Base-by-base conservation (phyloP, 2,329 filamentous ascomycete genomes). In the Arthrobotrys entomopaga region DNA sequence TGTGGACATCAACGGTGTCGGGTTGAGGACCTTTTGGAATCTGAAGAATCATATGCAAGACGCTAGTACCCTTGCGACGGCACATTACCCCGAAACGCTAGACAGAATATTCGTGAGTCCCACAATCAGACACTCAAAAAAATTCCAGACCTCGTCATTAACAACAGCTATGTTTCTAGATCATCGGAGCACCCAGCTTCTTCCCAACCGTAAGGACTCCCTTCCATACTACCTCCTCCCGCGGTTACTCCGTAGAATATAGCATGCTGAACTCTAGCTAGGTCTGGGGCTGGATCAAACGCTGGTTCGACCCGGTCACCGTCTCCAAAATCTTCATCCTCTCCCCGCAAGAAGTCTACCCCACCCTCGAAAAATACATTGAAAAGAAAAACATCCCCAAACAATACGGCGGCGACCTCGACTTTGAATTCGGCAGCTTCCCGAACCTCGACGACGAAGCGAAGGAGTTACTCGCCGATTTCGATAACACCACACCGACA, bases 291-390 rank as follows among this genome's bases (percentile, higher is more conserved):
- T 97, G 93, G 92, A 87, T 96, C 82, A 96, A 96, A 85, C 90
- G 91, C 79, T 97, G 93, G 93, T 97, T 97, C 80, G 91, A 93
- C 83, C 93, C 93, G 5, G 92, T 93, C 76, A 97, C 94, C 38
- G 91, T 93, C 2, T 95, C 92, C 79, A 98, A 98, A 84, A 97
- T 98, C 81, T 97, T 96, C 81, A 95, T 98, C 78, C 87, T 98
- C 64, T 85, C 86, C 54, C 84, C 87, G 7, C 80, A 87, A 65
- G 92, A 96, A 81, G 90, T 96, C 61, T 87, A 89, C 77, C 84
- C 89, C 15, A 94, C 92, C 1, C 87, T 98, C 24, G 87, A 89
- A 77, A 85, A 87, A 64, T 97, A 94, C 82, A 92, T 98, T 80
- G 90, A 96, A 61, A 85, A 87, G 0, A 85, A 87, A 61, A 91